phyloP scores from a whole-genome alignment of 768 basidiomycete species.

The Leucocoprinus birnbaumii region DNA sequence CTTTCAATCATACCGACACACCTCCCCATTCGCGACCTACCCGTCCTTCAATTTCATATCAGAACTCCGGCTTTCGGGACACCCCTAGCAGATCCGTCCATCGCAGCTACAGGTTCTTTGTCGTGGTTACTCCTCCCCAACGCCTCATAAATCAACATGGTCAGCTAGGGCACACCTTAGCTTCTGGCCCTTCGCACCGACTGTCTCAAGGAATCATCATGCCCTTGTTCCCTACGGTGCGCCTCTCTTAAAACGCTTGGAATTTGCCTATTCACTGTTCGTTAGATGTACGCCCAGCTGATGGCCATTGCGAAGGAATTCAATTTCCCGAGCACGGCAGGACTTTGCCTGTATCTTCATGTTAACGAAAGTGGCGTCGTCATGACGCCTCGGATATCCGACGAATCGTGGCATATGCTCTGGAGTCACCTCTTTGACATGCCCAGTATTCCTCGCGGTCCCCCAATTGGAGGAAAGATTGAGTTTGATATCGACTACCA shows the following conservation, averaged over 20 bases:
- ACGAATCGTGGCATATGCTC: conserved; percentile 72
- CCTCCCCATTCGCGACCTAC: conserved; percentile 24
- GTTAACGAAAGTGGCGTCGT: conserved; percentile 52
- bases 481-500: conserved; percentile 85
- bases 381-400: conserved; percentile 70
- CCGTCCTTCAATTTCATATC: conserved; percentile 47
- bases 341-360: conserved; percentile 79
- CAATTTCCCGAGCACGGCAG: conserved; percentile 73
- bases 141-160: conserved; percentile 58
- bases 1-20: conserved; percentile 34
- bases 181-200: conserved; percentile 56
- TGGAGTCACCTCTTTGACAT: conserved; percentile 61
- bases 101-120: conserved; percentile 47
- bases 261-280: too few species aligned
- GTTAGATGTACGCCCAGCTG: conserved; percentile 73
- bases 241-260: too few species aligned
- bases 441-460: conserved; percentile 25
- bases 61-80: conserved; percentile 44
- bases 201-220: conserved; percentile 69
- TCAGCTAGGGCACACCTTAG: conserved; percentile 53
- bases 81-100: conserved; percentile 35
- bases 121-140: conserved; percentile 65
- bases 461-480: conserved; percentile 72
- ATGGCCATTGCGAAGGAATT: conserved; percentile 79
- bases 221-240: conserved; percentile 73